Percentiles rank a stretch among this genome's conserved stretches.
These are phyloP conservation scores for Aspergillus cejpii DNA, from an alignment of 2,329 filamentous ascomycete genomes.

Conservation along the genomic window DNA sequence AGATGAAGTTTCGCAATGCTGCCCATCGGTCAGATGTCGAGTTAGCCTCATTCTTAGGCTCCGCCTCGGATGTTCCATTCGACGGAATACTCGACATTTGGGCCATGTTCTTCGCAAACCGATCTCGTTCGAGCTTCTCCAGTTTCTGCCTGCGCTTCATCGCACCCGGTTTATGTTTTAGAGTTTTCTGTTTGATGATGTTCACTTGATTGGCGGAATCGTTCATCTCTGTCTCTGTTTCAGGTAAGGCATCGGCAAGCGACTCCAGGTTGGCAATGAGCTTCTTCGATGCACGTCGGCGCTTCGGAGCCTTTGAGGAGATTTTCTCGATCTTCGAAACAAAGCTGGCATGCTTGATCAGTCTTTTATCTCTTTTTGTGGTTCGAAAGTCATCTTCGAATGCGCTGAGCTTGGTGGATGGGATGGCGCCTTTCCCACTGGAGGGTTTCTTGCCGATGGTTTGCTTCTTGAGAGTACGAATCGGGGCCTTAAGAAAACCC, in stretches of 20 bases:
- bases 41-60: constrained; percentile 14
- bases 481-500: constrained; percentile 22
- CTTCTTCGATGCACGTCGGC: constrained; percentile 66
- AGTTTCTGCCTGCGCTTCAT: constrained; percentile 76
- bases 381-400: constrained; percentile 52
- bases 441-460: constrained; percentile 13
- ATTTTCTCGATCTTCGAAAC: constrained; percentile 67
- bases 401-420: constrained; percentile 14
- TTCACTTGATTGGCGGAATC: constrained; percentile 50
- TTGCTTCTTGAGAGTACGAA: constrained; percentile 18
- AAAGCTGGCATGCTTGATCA: constrained; percentile 74
- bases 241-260: constrained; percentile 73
- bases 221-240: constrained; percentile 46
- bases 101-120: constrained; percentile 78
- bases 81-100: constrained; percentile 51
- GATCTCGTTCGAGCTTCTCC: constrained; percentile 70
- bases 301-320: constrained; percentile 51
- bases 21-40: constrained; percentile 63
- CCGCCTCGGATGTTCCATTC: constrained; percentile 21
- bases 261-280: constrained; percentile 67
- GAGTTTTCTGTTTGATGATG: constrained; percentile 65
- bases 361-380: constrained; percentile 75
- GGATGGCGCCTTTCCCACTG: constrained; percentile 14
- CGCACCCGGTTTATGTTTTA: constrained; percentile 69
- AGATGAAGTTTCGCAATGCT: constrained; percentile 75